Evolutionary conservation across 2,329 filamentous ascomycete species (phyloP).

Genomic region (Tolypocladium paradoxum): DNA sequence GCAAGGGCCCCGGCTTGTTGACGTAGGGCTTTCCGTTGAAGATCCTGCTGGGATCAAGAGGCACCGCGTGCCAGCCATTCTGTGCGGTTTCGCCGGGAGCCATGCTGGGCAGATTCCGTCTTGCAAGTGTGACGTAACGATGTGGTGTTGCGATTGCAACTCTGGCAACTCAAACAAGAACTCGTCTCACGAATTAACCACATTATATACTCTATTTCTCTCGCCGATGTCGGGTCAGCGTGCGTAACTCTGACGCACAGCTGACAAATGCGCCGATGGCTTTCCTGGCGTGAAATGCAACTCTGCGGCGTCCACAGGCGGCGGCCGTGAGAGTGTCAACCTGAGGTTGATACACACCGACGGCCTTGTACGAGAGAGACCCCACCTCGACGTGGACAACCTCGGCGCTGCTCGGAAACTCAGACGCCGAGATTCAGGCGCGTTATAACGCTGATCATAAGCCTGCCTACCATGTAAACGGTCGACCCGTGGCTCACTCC

Average conservation of each 20-base stretch:
- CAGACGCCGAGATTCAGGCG: background rate
- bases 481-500: too few species aligned
- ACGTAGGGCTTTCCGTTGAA: slow-evolving; percentile 27
- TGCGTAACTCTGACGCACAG: background rate
- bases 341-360: background rate
- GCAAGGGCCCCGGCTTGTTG: slow-evolving; percentile 22
- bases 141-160: background rate
- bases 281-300: too few species aligned
- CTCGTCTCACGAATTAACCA: background rate
- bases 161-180: background rate
- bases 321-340: background rate
- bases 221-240: background rate
- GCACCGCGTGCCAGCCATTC: slow-evolving; percentile 35
- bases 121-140: background rate
- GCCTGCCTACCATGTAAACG: background rate
- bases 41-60: slow-evolving; percentile 28
- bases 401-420: background rate
- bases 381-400: background rate
- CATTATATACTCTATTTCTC: background rate
- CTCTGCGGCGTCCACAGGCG: too few species aligned
- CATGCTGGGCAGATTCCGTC: background rate
- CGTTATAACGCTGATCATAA: background rate
- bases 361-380: background rate
- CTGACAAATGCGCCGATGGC: too few species aligned
- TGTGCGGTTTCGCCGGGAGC: slow-evolving; percentile 12